Percentiles rank a stretch among this genome's conserved stretches.
Conservation (phyloP, 805 yeast species). For the Nakazawaea ernobii region DNA sequence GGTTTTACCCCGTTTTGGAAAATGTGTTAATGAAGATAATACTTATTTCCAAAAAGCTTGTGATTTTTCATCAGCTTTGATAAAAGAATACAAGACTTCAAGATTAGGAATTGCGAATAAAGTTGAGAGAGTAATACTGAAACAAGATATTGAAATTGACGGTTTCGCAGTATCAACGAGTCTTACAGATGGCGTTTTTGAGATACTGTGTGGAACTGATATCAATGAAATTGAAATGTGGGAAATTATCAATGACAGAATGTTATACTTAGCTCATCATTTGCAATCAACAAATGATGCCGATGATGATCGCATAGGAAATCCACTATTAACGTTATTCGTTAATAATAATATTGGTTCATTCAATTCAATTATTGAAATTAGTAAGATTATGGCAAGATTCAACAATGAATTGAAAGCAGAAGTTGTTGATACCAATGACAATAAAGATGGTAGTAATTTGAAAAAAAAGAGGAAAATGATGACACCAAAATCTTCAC, state of each 20-base stretch:
- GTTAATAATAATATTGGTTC: conserved; percentile 37
- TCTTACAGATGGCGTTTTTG: conserved; percentile 1
- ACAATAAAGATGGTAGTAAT: conserved; percentile 15
- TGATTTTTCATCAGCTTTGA: conserved; percentile 34
- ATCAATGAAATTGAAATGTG: background rate
- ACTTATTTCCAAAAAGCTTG: conserved; percentile 24
- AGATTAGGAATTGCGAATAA: conserved; percentile 36
- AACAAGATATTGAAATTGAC: background rate
- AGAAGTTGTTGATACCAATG: conserved; percentile 15
- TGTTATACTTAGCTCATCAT: background rate
- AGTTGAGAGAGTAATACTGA: conserved; percentile 2
- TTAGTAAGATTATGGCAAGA: conserved; percentile 39
- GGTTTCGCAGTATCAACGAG: background rate
- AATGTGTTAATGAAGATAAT: conserved; percentile 15
- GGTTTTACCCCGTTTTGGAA: conserved; percentile 23
- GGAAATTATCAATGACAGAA: background rate
- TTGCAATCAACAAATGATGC: background rate
- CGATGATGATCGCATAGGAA: conserved; percentile 25
- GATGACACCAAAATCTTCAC: background rate
- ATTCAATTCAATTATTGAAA: conserved; percentile 39
- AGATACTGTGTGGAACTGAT: background rate
- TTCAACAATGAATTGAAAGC: conserved; percentile 32
- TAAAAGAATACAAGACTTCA: conserved; percentile 39
- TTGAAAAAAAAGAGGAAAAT: conserved; percentile 22
- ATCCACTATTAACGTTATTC: conserved; percentile 47